Evolutionary conservation across 179 eudicot genomes (phyloP), one percentile per base, ranked within the genome.

Genomic region (Heliamphora ciliata): DNA sequence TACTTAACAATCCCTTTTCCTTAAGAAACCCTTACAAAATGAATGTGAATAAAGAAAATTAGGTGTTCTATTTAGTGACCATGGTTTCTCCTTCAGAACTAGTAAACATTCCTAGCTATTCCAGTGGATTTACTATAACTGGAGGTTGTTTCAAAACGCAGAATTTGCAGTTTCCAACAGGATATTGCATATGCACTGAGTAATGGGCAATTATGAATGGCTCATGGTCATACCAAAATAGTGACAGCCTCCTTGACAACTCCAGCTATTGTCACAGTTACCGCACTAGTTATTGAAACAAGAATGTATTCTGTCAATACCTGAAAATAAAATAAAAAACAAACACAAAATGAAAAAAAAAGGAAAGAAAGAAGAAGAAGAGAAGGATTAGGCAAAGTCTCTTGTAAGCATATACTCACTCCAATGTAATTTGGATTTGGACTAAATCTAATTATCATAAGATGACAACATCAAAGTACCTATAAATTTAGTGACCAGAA

Each of bases 181-280:
- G 3, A 5, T 55, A 67, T 68, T 79, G 63, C 52, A 40, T n/a
- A 18, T 70, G 13, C 51, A 56, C 9, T 70, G n/a, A 13, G 44
- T 46, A 54, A 46, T 55, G 55, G 50, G 54, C 31, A 79, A 68
- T 50, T 76, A 6, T 66, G 44, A 81, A 59, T 58, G 72, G 79
- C 51, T 78, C 87, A 83, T 94, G 79, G 46, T 78, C 87, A 83
- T 94, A 96, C 99, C 90, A 91, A 66, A 79, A 94, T 94, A 61
- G 98, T 96, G 80, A 96, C 91, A 88, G 98, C 96, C 84, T 96
- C 99, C 91, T 96, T 96, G 80, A 96, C 99, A 84, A 94, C 92
- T 74, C 99, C 99, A 0, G 97, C 99, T 77, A 96, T 92, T 54
- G 98, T 96, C 81, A 96, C 97, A 40, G 99, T 96, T 75, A 96